phyloP scores from a whole-genome alignment of 2,329 filamentous ascomycete genomes.

The Xylariaceae sp. region DNA sequence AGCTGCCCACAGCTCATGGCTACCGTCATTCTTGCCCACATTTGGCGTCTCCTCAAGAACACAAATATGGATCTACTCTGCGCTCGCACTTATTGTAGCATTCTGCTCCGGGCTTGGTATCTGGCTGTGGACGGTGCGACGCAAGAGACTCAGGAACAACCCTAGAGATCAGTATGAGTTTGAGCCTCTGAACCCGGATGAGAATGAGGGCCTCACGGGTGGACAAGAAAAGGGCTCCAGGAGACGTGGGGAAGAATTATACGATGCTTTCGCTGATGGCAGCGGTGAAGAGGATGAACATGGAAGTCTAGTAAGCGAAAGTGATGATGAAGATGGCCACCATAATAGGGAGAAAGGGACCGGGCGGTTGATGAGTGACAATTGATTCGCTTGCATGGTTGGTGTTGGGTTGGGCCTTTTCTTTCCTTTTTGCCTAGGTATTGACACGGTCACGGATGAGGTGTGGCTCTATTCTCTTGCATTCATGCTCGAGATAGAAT shows the following conservation, averaged over 20 bases:
- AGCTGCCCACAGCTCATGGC: slow-evolving; percentile 56
- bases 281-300: slow-evolving; percentile 63
- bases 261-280: slow-evolving; percentile 94
- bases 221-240: slow-evolving; percentile 43
- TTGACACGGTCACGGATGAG: no score
- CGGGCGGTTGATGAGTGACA: background rate
- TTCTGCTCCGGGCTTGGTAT: slow-evolving; percentile 81
- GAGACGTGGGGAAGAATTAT: slow-evolving; percentile 79
- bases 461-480: no score
- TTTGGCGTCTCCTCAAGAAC: slow-evolving; percentile 86
- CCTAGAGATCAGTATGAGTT: slow-evolving; percentile 88
- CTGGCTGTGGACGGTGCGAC: slow-evolving; percentile 78
- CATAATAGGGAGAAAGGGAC: background rate
- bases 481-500: no score
- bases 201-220: slow-evolving; percentile 55
- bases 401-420: no score
- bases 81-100: slow-evolving; percentile 75
- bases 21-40: slow-evolving; percentile 85
- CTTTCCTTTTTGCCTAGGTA: no score
- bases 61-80: slow-evolving; percentile 90
- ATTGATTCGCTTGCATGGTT: no score
- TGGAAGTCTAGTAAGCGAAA: slow-evolving; percentile 39
- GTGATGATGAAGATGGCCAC: slow-evolving; percentile 18
- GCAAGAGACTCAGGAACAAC: slow-evolving; percentile 71
- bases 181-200: slow-evolving; percentile 83